Evolutionary conservation across 2,329 filamentous ascomycete genomes (phyloP), one percentile per base, ranked within the genome.

Genomic region (Talaromyces sp.): DNA sequence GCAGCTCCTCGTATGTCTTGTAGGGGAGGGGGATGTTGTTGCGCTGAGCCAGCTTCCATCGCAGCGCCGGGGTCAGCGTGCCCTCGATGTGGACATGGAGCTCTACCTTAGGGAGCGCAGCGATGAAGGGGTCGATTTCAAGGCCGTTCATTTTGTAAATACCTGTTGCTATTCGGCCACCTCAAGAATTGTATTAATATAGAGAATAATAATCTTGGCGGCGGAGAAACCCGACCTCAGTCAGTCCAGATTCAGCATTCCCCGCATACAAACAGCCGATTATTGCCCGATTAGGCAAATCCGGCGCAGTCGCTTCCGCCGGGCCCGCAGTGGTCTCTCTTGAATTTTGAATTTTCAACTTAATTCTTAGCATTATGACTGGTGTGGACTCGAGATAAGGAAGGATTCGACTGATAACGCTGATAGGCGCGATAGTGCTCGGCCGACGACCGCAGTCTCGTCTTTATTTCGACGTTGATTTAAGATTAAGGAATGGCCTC

Each of bases 1-100:
- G 59, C 1, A 75, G 64, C 5, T 74, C 70, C 25, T 74, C 66
- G 27, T 73, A 70, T 8, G 70, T 71, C 13, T 64, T 55, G 55
- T 75, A 73, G 0, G 63, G 66, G 17, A 77, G 64, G 17, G 64
- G n/a, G 10, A 75, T 66, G 4, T 65, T 68, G 62, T 80, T 80
- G 22, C 74, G 73, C 30, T 73, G 70, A 2, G 78, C 71, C 10
- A 80, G 70, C 30, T 73, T 72, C 77, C 77, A 81, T 57, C 74
- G 71, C 1, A 81, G 68, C 19, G 71, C 66, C 0, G 78, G 75
- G 1, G 71, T 74, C n/a, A 80, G 67, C 1, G 76, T 79, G 7
- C 79, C 79, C 70, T 81, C 79, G 56, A 81, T 78, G 66, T 81
- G 78, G 25, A 81, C 61, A 64, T 81, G 79, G 7, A 80, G 76